Evolutionary conservation across 176 grass and related monocot genomes (phyloP).

Genomic region (Avena insularis): DNA sequence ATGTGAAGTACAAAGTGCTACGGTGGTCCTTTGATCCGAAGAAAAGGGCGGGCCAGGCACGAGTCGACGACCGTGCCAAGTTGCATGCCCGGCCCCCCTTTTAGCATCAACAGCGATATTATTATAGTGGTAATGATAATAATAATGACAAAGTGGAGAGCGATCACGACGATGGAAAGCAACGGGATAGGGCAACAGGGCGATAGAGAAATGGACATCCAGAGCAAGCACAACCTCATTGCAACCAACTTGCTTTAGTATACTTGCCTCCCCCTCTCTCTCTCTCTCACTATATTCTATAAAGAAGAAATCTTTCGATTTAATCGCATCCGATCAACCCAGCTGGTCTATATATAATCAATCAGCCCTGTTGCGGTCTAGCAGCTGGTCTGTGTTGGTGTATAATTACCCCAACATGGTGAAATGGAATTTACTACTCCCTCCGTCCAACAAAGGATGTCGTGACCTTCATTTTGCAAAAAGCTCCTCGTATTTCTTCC

Average conservation of each 20-base stretch:
- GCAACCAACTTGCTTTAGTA: slow-evolving; percentile 53
- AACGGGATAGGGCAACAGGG: slow-evolving; percentile 9
- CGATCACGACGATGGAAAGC: slow-evolving; percentile 33
- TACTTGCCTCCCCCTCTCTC: neutral
- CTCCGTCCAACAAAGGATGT: too few species aligned
- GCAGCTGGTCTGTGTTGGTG: too few species aligned
- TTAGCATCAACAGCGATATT: neutral
- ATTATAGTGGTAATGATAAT: slow-evolving; percentile 2
- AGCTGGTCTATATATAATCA: neutral
- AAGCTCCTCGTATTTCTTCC: too few species aligned
- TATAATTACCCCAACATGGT: neutral
- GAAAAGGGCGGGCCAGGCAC: slow-evolving; percentile 21
- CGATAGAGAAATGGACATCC: slow-evolving; percentile 43
- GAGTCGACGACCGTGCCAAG: slow-evolving; percentile 55
- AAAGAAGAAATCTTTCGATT: slow-evolving; percentile 9
- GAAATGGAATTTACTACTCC: neutral
- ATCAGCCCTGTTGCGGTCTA: neutral
- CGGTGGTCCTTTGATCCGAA: slow-evolving; percentile 39
- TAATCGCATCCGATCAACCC: slow-evolving; percentile 9
- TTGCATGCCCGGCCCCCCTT: slow-evolving; percentile 12
- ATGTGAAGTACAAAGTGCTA: slow-evolving; percentile 26
- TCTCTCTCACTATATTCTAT: slow-evolving; percentile 39
- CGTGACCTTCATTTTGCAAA: too few species aligned
- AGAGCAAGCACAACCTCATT: slow-evolving; percentile 45
- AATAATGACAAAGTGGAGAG: slow-evolving; percentile 13